A percentile compares a stretch with the other conserved stretches of the same genome.
Conservation (phyloP, 1,284 basidiomycete species). For the Trichosporon faecale region DNA sequence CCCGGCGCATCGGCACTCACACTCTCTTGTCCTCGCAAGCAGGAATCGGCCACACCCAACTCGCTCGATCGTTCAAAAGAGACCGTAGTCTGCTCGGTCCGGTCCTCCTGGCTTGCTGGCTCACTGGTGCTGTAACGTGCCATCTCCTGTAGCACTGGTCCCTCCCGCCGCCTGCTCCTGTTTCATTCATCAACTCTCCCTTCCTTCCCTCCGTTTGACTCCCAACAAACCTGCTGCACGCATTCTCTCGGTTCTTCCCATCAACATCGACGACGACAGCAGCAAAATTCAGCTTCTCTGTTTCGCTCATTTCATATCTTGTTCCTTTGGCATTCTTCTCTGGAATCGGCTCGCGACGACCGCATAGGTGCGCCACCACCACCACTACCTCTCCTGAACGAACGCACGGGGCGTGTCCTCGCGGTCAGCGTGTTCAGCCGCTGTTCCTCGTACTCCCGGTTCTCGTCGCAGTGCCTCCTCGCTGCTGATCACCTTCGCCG, state of each 20-base stretch:
- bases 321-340: neutral
- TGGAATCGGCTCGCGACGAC: neutral
- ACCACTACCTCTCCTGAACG: neutral
- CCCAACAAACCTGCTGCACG: neutral
- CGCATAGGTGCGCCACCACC: constrained; percentile 4
- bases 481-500: neutral
- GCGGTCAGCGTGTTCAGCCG: constrained; percentile 6
- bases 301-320: neutral
- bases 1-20: neutral
- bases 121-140: constrained; percentile 1
- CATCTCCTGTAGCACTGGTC: neutral
- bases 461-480: neutral
- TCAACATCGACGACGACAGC: neutral
- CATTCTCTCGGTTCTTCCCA: neutral
- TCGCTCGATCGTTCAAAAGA: neutral
- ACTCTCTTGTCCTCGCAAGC: neutral
- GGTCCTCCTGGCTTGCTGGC: neutral
- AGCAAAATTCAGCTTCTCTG: neutral
- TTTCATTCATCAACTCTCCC: constrained; percentile 12
- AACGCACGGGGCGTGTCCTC: constrained; percentile 4
- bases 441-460: neutral
- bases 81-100: neutral
- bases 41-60: neutral
- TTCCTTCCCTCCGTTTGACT: neutral
- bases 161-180: constrained; percentile 10